phyloP scores from a whole-genome alignment of 2,329 filamentous ascomycete genomes.

The Myriosclerotinia scirpicola region DNA sequence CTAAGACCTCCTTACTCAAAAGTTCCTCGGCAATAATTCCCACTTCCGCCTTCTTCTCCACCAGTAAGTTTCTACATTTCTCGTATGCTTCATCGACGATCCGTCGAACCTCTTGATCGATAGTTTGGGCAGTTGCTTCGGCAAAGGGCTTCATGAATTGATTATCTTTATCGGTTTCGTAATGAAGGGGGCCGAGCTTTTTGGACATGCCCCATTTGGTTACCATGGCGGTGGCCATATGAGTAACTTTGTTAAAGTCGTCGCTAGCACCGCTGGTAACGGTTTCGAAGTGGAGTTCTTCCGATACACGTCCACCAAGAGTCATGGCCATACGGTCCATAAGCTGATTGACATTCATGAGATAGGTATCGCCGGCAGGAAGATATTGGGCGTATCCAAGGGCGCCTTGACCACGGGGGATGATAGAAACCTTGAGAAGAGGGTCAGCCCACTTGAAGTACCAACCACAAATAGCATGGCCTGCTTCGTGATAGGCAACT shows the following conservation, averaged over 20 bases:
- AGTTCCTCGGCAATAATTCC: constrained; percentile 91
- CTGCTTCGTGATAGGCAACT: constrained; percentile 97
- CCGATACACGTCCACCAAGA: constrained; percentile 88
- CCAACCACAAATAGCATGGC: constrained; percentile 98
- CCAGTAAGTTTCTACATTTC: constrained; percentile 80
- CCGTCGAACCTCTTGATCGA: constrained; percentile 85
- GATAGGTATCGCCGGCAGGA: constrained; percentile 85
- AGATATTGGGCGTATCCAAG: constrained; percentile 97
- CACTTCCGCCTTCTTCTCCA: constrained; percentile 83
- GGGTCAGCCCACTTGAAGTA: constrained; percentile 96
- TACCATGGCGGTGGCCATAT: constrained; percentile 95
- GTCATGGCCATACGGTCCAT: constrained; percentile 99
- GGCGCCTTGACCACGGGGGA: constrained; percentile 89
- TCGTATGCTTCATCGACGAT: constrained; percentile 93
- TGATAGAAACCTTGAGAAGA: constrained; percentile 96
- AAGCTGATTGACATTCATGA: constrained; percentile 92
- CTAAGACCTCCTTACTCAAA: constrained; percentile 85
- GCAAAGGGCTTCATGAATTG: constrained; percentile 93
- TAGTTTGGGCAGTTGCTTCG: constrained; percentile 87
- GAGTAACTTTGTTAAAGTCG: constrained; percentile 97
- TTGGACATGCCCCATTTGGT: constrained; percentile 99
- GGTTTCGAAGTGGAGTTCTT: constrained; percentile 95
- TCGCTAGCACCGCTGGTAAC: constrained; percentile 94
- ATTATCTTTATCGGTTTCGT: constrained; percentile 72
- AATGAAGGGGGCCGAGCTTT: constrained; percentile 90